These are phyloP conservation scores for Colletotrichum phormii DNA, from an alignment of 2,329 filamentous ascomycete species.

Conservation along the genomic window DNA sequence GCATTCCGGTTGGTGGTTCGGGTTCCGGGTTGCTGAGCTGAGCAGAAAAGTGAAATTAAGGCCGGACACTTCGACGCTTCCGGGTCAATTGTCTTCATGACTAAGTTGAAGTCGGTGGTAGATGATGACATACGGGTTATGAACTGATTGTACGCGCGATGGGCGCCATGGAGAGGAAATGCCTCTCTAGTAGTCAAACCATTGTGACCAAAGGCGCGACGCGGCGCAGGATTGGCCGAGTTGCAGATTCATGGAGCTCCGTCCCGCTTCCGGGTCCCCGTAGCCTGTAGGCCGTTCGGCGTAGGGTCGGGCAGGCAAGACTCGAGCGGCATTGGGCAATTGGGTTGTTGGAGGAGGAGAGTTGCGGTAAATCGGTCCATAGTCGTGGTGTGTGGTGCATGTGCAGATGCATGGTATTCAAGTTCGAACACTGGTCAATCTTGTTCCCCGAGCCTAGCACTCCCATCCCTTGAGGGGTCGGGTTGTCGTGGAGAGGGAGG, in stretches of 20 bases:
- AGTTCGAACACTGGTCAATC: slow-evolving; percentile 15
- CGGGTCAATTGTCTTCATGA: neutral
- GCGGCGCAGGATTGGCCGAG: slow-evolving; percentile 27
- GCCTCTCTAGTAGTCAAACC: neutral
- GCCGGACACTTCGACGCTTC: neutral
- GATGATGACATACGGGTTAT: neutral
- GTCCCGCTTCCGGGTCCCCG: neutral
- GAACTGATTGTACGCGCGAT: neutral
- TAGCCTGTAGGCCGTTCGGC: neutral
- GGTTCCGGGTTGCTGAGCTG: neutral
- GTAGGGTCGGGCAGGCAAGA: neutral
- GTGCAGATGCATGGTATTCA: slow-evolving; percentile 20
- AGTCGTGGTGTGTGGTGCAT: neutral
- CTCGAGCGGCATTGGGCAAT: slow-evolving; percentile 10
- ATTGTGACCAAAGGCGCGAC: slow-evolving; percentile 13
- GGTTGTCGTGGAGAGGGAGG: slow-evolving; percentile 12
- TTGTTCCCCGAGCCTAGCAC: neutral
- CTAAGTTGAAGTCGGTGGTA: neutral
- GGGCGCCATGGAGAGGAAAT: neutral
- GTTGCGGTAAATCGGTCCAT: neutral
- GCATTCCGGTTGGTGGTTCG: neutral
- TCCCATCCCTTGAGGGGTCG: neutral
- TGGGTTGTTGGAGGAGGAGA: neutral
- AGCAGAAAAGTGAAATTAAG: neutral
- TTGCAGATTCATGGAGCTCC: slow-evolving; percentile 21